phyloP scores from a whole-genome alignment of 73 alveolate genomes.

The Uronychia setigera region DNA sequence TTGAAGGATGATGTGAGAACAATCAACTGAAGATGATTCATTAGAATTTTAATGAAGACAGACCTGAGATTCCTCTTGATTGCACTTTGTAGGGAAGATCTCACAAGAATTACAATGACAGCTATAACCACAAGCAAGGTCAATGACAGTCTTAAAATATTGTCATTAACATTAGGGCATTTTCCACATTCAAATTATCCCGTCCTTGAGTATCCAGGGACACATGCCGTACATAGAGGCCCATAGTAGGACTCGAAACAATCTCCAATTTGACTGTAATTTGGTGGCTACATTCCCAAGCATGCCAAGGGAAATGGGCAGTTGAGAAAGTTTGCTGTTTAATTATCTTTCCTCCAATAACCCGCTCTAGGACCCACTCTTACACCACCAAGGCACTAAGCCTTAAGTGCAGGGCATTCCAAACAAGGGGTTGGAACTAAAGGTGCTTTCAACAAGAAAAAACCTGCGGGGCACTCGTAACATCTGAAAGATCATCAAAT shows the following conservation, averaged over 20 bases:
- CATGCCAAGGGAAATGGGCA: conserved; percentile 55
- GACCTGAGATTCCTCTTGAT: conserved; percentile 22
- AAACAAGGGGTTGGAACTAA: conserved; percentile 51
- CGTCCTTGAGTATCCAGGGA: conserved; percentile 73
- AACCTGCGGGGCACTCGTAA: conserved; percentile 57
- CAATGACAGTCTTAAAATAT: conserved; percentile 39
- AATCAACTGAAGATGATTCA: conserved; percentile 43
- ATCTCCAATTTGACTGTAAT: conserved; percentile 57
- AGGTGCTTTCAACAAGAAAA: conserved; percentile 52
- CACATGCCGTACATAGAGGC: conserved; percentile 69
- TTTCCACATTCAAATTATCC: conserved; percentile 50
- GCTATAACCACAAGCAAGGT: conserved; percentile 27
- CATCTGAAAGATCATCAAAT: conserved; percentile 15
- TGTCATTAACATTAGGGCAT: conserved; percentile 53
- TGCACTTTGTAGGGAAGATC: conserved; percentile 53
- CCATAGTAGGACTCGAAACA: conserved; percentile 70
- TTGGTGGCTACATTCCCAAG: conserved; percentile 49
- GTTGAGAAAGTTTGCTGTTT: conserved; percentile 56
- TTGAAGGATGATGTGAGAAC: conserved; percentile 26
- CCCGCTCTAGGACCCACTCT: conserved; percentile 72
- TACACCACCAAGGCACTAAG: conserved; percentile 67
- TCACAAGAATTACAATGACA: conserved; percentile 12
- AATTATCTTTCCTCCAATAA: conserved; percentile 63
- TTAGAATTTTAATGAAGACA: conserved; percentile 37
- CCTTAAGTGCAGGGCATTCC: conserved; percentile 54